Evolutionary conservation across 139 green algal genomes (phyloP), one percentile per base, ranked within the genome.

Genomic region (Monoraphidium neglectum): DNA sequence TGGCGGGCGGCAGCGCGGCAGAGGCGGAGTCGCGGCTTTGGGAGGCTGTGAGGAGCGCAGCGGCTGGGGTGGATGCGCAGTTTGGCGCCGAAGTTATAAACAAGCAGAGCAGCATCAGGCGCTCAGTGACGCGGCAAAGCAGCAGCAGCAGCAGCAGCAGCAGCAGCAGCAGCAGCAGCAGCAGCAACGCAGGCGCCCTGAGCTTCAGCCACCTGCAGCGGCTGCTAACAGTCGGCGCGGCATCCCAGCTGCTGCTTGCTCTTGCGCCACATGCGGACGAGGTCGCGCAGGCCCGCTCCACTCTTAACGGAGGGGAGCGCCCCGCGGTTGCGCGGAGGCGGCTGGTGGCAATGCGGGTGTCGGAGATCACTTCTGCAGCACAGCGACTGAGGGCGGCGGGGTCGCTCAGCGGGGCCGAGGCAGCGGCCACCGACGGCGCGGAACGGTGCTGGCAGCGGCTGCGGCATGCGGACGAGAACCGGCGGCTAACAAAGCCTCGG

Each of bases 401-500:
- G 8, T 8, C 43, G 57, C 57, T 65, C 6, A 65, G 28, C n/a
- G n/a, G 8, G 28, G 26, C 6, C 26, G 57, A 65, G 28, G 57
- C 57, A 10, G 57, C 26, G 8, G 57, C 57, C 12, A 13, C 16
- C 6, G 13, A 8, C 6, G 57, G n/a, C 26, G 57, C 57, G 26
- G 57, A 37, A 16, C n/a, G 57, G 57, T 65, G 26, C 28, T 37
- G 57, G 57, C 28, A 32, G 26, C 57, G 16, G 57, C 57, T 65
- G 57, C 57, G 28, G 57, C 57, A 65, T 8, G 43, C 43, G 8
- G 72, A 33, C 23, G 72, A 77, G 51, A 46, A 59, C 18, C 43
- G 60, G 28, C 72, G 68, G 72, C 26, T 77, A 59, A 33, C 24
- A 43, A 43, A 77, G 60, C 61, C 57, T 57, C 72, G 70, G 60